These are phyloP conservation scores for Fusarium pseudograminearum DNA, from an alignment of 2,329 filamentous ascomycete genomes.

Conservation along the genomic window DNA sequence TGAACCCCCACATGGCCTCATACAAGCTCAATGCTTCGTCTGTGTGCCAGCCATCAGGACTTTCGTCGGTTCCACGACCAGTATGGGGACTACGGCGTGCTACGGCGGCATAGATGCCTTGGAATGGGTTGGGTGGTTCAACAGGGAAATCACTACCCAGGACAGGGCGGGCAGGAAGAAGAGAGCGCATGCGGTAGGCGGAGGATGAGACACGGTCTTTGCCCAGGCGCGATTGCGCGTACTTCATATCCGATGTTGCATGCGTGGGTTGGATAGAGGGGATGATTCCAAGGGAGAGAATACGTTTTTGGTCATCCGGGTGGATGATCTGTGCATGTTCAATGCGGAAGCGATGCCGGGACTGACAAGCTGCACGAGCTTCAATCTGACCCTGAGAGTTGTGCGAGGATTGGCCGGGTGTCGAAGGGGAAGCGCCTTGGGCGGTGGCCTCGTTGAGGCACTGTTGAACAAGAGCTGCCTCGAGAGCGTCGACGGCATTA, in stretches of 20 bases:
- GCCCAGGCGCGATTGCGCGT: constrained; percentile 72
- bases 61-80: constrained; percentile 61
- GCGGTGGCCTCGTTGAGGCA: constrained; percentile 58
- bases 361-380: constrained; percentile 63
- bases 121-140: constrained; percentile 74
- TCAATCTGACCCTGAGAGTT: constrained; percentile 29
- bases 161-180: constrained; percentile 66
- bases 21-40: constrained; percentile 69
- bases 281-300: constrained; percentile 70
- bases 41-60: constrained; percentile 66
- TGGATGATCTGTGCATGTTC: constrained; percentile 80
- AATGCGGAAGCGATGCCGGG: constrained; percentile 71
- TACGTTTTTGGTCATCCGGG: constrained; percentile 70
- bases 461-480: constrained; percentile 64
- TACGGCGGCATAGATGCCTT: constrained; percentile 76
- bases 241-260: constrained; percentile 77
- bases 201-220: constrained; percentile 63
- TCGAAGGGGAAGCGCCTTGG: constrained; percentile 24
- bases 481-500: constrained; percentile 72
- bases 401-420: constrained; percentile 1
- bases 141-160: constrained; percentile 80
- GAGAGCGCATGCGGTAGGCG: constrained; percentile 75
- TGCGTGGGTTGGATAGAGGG: constrained; percentile 79
- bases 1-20: constrained; percentile 73
- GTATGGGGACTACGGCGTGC: constrained; percentile 70